Evolutionary conservation across 495 filamentous ascomycete species (phyloP).

Genomic region (Stereocaulon alpinum): DNA sequence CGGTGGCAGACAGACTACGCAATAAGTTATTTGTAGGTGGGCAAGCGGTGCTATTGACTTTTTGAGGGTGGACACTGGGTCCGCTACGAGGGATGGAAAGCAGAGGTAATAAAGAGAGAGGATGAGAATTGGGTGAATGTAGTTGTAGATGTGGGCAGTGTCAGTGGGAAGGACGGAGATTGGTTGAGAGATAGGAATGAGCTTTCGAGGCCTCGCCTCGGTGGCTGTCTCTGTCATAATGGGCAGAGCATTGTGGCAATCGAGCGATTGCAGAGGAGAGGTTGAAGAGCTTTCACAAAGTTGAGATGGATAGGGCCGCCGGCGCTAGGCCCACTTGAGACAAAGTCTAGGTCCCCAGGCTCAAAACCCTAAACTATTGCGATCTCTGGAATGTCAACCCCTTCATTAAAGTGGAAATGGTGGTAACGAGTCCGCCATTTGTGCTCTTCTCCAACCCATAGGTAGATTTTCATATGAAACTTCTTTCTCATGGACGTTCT

Average conservation of each 20-base stretch:
- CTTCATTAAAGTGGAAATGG: too few species aligned
- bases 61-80: slow-evolving; percentile 59
- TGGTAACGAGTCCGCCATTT: too few species aligned
- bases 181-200: slow-evolving; percentile 21
- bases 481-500: neutral
- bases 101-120: slow-evolving; percentile 46
- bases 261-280: neutral
- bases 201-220: slow-evolving; percentile 11
- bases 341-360: too few species aligned
- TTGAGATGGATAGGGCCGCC: slow-evolving; percentile 2
- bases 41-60: slow-evolving; percentile 51
- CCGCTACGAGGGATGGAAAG: slow-evolving; percentile 57
- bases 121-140: slow-evolving; percentile 57
- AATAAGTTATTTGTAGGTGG: slow-evolving; percentile 57
- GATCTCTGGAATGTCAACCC: neutral
- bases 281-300: neutral
- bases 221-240: slow-evolving; percentile 13
- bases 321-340: neutral
- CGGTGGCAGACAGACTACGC: slow-evolving; percentile 60
- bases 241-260: slow-evolving; percentile 14
- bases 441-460: too few species aligned
- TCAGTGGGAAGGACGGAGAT: slow-evolving; percentile 40
- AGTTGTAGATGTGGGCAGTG: slow-evolving; percentile 40
- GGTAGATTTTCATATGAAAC: too few species aligned
- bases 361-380: neutral